Percentiles rank a stretch among this genome's conserved stretches.
These are phyloP conservation scores for Epicoccum sorghinum DNA, from an alignment of 2,329 filamentous ascomycete genomes.

Conservation along the genomic window DNA sequence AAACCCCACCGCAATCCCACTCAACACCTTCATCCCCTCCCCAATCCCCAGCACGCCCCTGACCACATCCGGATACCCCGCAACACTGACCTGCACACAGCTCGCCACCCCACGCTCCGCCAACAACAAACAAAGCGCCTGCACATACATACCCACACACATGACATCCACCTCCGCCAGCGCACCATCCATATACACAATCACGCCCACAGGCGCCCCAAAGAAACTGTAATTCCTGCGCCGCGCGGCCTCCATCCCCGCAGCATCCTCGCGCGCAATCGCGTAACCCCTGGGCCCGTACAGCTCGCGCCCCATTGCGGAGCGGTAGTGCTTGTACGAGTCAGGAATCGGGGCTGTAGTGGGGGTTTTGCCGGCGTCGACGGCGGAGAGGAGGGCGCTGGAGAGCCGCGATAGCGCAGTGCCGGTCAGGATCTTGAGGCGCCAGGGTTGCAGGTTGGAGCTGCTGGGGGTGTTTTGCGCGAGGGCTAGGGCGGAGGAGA, in stretches of 20 bases:
- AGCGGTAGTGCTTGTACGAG: conserved; percentile 24
- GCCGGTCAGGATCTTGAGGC: conserved; percentile 18
- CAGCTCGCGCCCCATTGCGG: conserved; percentile 23
- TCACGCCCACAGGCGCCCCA: conserved; percentile 22
- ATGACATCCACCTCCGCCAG: conserved; percentile 23
- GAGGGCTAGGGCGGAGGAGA: conserved; percentile 5
- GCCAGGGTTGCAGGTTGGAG: conserved; percentile 19
- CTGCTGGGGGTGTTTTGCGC: conserved; percentile 15
- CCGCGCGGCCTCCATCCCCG: conserved; percentile 6
- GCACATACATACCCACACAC: conserved; percentile 32
- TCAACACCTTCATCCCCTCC: conserved; percentile 23
- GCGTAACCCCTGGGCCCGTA: conserved; percentile 29
- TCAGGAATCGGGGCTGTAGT: conserved; percentile 21
- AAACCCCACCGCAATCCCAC: conserved; percentile 32
- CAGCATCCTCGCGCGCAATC: conserved; percentile 17
- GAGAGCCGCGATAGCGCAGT: conserved; percentile 22
- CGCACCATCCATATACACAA: conserved; percentile 24
- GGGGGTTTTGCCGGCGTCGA: conserved; percentile 2
- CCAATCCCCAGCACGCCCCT: conserved; percentile 21
- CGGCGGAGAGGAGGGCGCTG: conserved; percentile 13
- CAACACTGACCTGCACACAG: conserved; percentile 27
- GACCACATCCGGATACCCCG: conserved; percentile 30
- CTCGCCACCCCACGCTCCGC: conserved; percentile 26
- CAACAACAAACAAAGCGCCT: conserved; percentile 28
- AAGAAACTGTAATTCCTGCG: conserved; percentile 30